Conservation (phyloP, 2,329 filamentous ascomycete genomes). For the Hymenoscyphus salicellus region DNA sequence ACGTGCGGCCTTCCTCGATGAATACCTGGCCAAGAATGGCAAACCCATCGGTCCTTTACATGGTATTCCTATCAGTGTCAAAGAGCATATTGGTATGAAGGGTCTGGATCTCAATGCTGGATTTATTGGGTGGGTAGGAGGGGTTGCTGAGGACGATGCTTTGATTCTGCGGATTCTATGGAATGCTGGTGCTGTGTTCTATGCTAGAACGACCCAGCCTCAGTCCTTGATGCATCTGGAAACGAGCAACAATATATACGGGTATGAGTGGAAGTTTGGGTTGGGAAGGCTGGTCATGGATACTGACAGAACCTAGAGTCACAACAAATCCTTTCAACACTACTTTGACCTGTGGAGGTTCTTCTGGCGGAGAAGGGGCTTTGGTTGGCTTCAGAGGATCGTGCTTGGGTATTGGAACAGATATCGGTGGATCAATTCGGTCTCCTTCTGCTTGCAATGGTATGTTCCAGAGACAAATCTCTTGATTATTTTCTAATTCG, state of each 20-base stretch:
- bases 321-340: slow-evolving; percentile 55
- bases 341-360: slow-evolving; percentile 50
- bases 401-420: slow-evolving; percentile 52
- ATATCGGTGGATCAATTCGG: slow-evolving; percentile 51
- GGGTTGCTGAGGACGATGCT: slow-evolving; percentile 44
- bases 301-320: slow-evolving; percentile 35
- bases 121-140: slow-evolving; percentile 49
- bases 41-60: slow-evolving; percentile 39
- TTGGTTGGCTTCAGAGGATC: slow-evolving; percentile 51
- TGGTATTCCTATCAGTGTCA: slow-evolving; percentile 50
- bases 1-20: slow-evolving; percentile 37
- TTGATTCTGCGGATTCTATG: slow-evolving; percentile 44
- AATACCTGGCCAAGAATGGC: slow-evolving; percentile 31
- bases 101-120: slow-evolving; percentile 48
- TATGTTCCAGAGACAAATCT: not conserved
- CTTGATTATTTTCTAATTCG: not conserved
- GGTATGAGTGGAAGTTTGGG: slow-evolving; percentile 45
- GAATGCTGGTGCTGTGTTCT: slow-evolving; percentile 40
- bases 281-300: slow-evolving; percentile 17
- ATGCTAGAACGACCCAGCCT: slow-evolving; percentile 52
- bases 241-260: slow-evolving; percentile 46
- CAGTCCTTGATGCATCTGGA: slow-evolving; percentile 47
- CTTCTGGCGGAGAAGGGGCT: slow-evolving; percentile 56
- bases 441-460: slow-evolving; percentile 48
- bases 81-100: slow-evolving; percentile 52